Percentiles rank a stretch among this genome's conserved stretches.
phyloP scores from a whole-genome alignment of 2,329 filamentous ascomycete genomes.

The Pyrenophora tritici-repentis region DNA sequence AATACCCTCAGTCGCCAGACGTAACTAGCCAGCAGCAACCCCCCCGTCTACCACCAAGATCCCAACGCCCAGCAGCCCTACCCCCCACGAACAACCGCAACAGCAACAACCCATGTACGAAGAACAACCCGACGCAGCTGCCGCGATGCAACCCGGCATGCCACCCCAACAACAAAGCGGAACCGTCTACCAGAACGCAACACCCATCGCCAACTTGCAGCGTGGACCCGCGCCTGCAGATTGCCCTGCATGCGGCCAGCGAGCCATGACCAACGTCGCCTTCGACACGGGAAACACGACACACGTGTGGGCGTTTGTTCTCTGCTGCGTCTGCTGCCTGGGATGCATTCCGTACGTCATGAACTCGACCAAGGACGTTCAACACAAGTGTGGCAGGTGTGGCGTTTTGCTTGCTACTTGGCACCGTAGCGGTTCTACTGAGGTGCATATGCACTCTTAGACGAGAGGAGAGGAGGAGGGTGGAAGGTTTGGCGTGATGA shows the following conservation, averaged over 20 bases:
- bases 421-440: slow-evolving; percentile 55
- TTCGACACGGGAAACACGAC: slow-evolving; percentile 49
- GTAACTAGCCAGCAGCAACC: slow-evolving; percentile 22
- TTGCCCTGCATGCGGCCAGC: slow-evolving; percentile 53
- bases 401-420: slow-evolving; percentile 53
- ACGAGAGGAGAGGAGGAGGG: not conserved
- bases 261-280: slow-evolving; percentile 46
- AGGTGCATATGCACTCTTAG: slow-evolving; percentile 50
- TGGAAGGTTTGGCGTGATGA: not conserved
- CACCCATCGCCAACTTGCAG: slow-evolving; percentile 40
- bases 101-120: slow-evolving; percentile 20
- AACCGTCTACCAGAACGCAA: slow-evolving; percentile 44
- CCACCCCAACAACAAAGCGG: slow-evolving; percentile 42
- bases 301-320: slow-evolving; percentile 52
- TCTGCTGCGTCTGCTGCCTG: slow-evolving; percentile 52
- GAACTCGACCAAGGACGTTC: slow-evolving; percentile 54
- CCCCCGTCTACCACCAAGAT: slow-evolving; percentile 41
- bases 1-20: slow-evolving; percentile 43
- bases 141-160: slow-evolving; percentile 34
- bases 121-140: slow-evolving; percentile 18
- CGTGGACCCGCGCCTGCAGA: slow-evolving; percentile 52
- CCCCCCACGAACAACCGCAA: too few species aligned
- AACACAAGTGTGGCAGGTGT: slow-evolving; percentile 56
- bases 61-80: slow-evolving; percentile 23
- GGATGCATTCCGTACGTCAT: slow-evolving; percentile 58